These are phyloP conservation scores for Papiliotrema fonsecae DNA, from an alignment of 1,284 basidiomycete genomes.

Conservation along the genomic window DNA sequence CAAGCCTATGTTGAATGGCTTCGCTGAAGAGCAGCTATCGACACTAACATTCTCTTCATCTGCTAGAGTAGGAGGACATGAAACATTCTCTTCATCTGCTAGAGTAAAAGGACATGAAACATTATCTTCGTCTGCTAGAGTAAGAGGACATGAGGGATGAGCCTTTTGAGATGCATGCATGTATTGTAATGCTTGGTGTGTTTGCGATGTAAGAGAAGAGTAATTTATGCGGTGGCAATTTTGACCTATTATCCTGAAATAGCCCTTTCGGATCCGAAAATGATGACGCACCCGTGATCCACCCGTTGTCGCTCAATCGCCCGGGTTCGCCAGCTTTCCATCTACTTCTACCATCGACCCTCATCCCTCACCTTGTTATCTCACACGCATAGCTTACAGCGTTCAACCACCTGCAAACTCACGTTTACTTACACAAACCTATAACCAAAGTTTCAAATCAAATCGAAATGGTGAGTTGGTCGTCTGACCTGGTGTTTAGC, in stretches of 20 bases:
- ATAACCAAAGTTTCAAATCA: no score
- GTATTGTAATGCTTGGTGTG: neutral
- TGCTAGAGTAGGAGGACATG: slow-evolving; percentile 9
- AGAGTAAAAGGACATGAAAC: slow-evolving; percentile 7
- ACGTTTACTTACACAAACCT: no score
- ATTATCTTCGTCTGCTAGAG: slow-evolving; percentile 21
- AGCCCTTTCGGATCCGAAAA: no score
- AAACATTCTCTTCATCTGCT: slow-evolving; percentile 25
- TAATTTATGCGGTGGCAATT: neutral
- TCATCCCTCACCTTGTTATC: no score
- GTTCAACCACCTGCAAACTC: no score
- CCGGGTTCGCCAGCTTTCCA: no score
- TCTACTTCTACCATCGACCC: neutral
- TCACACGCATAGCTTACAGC: neutral
- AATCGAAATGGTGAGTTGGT: no score
- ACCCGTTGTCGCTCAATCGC: no score
- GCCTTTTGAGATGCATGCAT: slow-evolving; percentile 8
- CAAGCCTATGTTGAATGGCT: neutral
- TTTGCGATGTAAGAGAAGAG: neutral
- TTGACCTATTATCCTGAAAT: no score
- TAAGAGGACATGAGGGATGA: slow-evolving; percentile 9
- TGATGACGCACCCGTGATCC: no score
- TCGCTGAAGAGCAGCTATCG: slow-evolving; percentile 14
- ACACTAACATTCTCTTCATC: slow-evolving; percentile 22
- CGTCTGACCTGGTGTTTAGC: no score